Conservation (phyloP, 306 rosid species). For the Prosopis cineraria region DNA sequence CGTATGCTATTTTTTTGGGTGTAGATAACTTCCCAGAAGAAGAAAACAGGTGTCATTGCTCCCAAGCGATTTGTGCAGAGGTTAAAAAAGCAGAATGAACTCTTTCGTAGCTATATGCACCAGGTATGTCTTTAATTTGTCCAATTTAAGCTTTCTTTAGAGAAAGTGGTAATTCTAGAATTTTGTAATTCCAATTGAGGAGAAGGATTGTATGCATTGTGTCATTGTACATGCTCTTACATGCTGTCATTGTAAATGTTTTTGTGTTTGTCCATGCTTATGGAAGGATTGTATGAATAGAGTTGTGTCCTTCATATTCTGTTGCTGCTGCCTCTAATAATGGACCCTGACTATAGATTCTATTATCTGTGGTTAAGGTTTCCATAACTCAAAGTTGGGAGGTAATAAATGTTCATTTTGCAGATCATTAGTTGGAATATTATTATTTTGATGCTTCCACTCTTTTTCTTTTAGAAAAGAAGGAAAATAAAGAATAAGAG, state of each 20-base stretch:
- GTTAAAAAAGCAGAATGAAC: slow-evolving; percentile 87
- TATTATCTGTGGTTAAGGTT: slow-evolving; percentile 19
- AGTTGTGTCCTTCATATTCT: neutral
- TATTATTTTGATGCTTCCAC: neutral
- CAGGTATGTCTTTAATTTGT: slow-evolving; percentile 54
- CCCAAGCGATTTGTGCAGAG: slow-evolving; percentile 95
- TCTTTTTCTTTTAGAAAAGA: neutral
- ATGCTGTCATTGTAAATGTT: neutral
- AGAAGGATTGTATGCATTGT: neutral
- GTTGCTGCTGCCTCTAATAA: slow-evolving; percentile 20
- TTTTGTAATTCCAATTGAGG: neutral
- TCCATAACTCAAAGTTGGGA: slow-evolving; percentile 1
- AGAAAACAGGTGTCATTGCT: slow-evolving; percentile 91
- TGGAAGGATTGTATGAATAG: slow-evolving; percentile 11
- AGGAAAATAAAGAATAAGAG: neutral
- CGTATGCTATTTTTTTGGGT: slow-evolving; percentile 25
- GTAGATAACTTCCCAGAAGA: slow-evolving; percentile 92
- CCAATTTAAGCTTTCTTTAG: slow-evolving; percentile 12
- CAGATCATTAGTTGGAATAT: neutral
- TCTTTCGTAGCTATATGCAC: slow-evolving; percentile 94
- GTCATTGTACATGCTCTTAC: neutral
- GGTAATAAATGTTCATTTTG: neutral
- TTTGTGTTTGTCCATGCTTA: slow-evolving; percentile 11
- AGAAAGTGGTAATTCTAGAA: slow-evolving; percentile 10
- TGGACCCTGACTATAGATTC: slow-evolving; percentile 24